Base-by-base conservation (phyloP, 768 basidiomycete genomes). In the Guyanaporus albipodus region DNA sequence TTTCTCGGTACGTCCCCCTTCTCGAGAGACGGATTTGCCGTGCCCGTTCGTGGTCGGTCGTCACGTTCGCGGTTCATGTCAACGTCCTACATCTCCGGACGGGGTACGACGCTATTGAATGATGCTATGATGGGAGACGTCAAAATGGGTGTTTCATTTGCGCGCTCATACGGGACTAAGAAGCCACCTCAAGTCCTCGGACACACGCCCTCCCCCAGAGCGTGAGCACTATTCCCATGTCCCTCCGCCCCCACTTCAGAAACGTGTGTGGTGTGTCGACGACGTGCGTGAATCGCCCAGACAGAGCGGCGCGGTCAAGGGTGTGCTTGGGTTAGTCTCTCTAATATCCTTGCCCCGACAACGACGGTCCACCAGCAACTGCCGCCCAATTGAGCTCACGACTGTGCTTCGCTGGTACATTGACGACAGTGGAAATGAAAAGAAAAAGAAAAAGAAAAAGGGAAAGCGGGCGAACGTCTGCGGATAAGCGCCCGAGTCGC, bases 81-180 rank as follows among this genome's bases (percentile, higher is more conserved):
- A 22, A 44, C 31, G 11, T 49, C 43, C 54, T 50, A 31, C 18
- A 17, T 45, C 43, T 48, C 36, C 55, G 55, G 45, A 46, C 42
- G 8, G 35, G 7, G 24, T 19, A 23, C 7, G 27, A 9, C 6
- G 38, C 38, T n/a, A n/a, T 12, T 23, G 8, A 31, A 9, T 11
- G 14, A 29, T 21, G 27, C 38, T 33, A 11, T 40, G 31, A 27
- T 35, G 29, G 32, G 23, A 23, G 34, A 23, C 8, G 28, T 22
- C 14, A 41, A 39, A 44, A 27, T 18, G 26, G 6, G 6, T 51
- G 59, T 58, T 55, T 62, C 59, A 59, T 55, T 58, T 54, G 48
- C 21, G 45, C 45, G 44, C 44, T 44, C 34, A 11, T 19, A 34
- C 0, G 44, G 38, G 14, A 17, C 24, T 18, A 33, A 14, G 54